phyloP scores from a whole-genome alignment of 345 rosid genomes.

The Pugionium dolabratum region DNA sequence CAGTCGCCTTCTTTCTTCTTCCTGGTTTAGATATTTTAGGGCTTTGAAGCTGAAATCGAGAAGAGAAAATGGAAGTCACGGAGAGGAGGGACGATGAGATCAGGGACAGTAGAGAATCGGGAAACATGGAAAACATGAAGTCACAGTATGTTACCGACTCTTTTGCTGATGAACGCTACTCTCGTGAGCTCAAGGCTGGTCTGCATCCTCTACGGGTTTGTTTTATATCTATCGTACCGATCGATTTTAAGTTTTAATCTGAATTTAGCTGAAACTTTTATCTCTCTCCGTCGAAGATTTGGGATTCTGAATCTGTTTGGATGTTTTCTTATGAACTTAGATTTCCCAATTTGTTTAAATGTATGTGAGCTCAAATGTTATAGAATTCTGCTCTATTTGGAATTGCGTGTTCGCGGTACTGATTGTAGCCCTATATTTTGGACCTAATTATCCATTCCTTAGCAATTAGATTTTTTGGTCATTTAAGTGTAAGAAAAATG shows the following conservation, averaged over 20 bases:
- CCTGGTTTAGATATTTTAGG: conserved; percentile 30
- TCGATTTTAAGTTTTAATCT: conserved; percentile 3
- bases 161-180: conserved; percentile 59
- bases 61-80: conserved; percentile 58
- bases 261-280: conserved; percentile 10
- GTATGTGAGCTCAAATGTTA: conserved; percentile 11
- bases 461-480: background rate
- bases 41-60: conserved; percentile 34
- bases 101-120: conserved; percentile 42
- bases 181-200: conserved; percentile 78
- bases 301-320: background rate
- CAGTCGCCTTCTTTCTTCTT: conserved; percentile 1
- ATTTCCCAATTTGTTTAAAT: background rate
- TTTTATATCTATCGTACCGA: background rate
- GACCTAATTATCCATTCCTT: background rate
- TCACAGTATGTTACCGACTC: conserved; percentile 35
- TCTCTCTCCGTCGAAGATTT: conserved; percentile 16
- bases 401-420: background rate
- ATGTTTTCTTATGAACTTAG: conserved; percentile 5
- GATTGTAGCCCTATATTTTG: conserved; percentile 2
- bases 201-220: conserved; percentile 89
- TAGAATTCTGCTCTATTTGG: conserved; percentile 2
- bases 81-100: conserved; percentile 68
- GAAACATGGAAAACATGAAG: conserved; percentile 29
- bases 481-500: background rate